Percentiles rank a stretch among this genome's conserved stretches.
Evolutionary conservation across 768 basidiomycete genomes (phyloP).

Genomic region (Termitomyces sp.): DNA sequence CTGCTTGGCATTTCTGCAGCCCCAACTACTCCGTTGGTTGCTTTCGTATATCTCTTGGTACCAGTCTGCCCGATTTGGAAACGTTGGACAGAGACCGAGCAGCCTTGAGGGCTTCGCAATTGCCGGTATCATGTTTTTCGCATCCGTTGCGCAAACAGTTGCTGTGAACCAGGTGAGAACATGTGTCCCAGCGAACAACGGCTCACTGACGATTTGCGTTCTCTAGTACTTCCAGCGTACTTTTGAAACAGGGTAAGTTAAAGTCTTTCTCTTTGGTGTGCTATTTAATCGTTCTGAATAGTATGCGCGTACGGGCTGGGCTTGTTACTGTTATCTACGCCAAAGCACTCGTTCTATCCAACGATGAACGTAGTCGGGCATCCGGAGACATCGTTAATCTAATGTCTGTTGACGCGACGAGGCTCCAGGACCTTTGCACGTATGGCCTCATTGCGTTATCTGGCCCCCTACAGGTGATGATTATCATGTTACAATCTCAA

Average conservation of each 20-base stretch:
- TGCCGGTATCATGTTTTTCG: slow-evolving; percentile 73
- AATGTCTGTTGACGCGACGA: slow-evolving; percentile 82
- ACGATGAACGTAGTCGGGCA: slow-evolving; percentile 74
- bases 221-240: slow-evolving; percentile 79
- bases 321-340: slow-evolving; percentile 82
- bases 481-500: background rate
- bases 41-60: slow-evolving; percentile 80
- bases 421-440: slow-evolving; percentile 76
- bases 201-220: background rate
- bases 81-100: slow-evolving; percentile 24
- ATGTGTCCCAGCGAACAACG: too few species aligned
- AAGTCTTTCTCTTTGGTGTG: background rate
- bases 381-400: slow-evolving; percentile 94
- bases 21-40: slow-evolving; percentile 76
- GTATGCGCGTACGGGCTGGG: slow-evolving; percentile 92
- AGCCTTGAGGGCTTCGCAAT: slow-evolving; percentile 69
- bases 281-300: slow-evolving; percentile 8
- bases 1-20: slow-evolving; percentile 76
- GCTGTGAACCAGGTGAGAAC: slow-evolving; percentile 67
- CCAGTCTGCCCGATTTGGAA: slow-evolving; percentile 42
- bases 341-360: slow-evolving; percentile 82
- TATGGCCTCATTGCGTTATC: slow-evolving; percentile 83
- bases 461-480: slow-evolving; percentile 77
- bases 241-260: slow-evolving; percentile 58
- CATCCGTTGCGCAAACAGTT: slow-evolving; percentile 74